Evolutionary conservation across 2,329 filamentous ascomycete species (phyloP).

Genomic region (Venturia effusa): DNA sequence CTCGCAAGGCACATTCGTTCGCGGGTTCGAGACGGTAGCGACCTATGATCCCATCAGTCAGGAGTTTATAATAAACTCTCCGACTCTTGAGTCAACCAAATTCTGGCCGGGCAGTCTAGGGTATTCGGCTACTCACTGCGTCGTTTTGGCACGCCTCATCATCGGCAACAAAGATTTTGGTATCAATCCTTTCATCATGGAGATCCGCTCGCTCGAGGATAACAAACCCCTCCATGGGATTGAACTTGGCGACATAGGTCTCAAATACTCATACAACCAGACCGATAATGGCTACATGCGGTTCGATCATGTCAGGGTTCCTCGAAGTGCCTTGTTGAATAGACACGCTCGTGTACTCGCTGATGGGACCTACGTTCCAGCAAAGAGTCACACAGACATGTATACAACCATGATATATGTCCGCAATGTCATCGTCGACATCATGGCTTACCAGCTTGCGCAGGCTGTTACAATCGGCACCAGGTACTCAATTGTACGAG

Average conservation of each 20-base stretch:
- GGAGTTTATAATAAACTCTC: constrained; percentile 41
- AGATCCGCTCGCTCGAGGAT: constrained; percentile 38
- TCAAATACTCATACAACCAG: constrained; percentile 34
- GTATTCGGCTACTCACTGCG: constrained; percentile 41
- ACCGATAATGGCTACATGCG: constrained; percentile 33
- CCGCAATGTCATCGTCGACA: constrained; percentile 36
- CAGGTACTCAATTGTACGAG: constrained; percentile 38
- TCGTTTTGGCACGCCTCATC: constrained; percentile 41
- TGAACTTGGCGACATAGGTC: constrained; percentile 42
- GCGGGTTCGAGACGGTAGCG: constrained; percentile 38
- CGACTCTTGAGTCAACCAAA: constrained; percentile 41
- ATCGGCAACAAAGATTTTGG: constrained; percentile 26
- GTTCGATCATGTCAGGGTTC: constrained; percentile 36
- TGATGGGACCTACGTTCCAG: constrained; percentile 33
- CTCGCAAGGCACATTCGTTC: constrained; percentile 40
- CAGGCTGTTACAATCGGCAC: constrained; percentile 43
- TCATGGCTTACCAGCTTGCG: constrained; percentile 40
- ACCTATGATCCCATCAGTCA: constrained; percentile 34
- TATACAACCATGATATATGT: constrained; percentile 41
- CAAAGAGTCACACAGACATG: constrained; percentile 37
- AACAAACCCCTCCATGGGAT: constrained; percentile 37
- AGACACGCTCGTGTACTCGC: constrained; percentile 38
- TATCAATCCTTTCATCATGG: constrained; percentile 42
- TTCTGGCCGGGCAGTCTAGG: constrained; percentile 46
- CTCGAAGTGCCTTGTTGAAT: constrained; percentile 38